These are phyloP conservation scores for Leccinum imitatum DNA, from an alignment of 768 basidiomycete species.

Conservation along the genomic window DNA sequence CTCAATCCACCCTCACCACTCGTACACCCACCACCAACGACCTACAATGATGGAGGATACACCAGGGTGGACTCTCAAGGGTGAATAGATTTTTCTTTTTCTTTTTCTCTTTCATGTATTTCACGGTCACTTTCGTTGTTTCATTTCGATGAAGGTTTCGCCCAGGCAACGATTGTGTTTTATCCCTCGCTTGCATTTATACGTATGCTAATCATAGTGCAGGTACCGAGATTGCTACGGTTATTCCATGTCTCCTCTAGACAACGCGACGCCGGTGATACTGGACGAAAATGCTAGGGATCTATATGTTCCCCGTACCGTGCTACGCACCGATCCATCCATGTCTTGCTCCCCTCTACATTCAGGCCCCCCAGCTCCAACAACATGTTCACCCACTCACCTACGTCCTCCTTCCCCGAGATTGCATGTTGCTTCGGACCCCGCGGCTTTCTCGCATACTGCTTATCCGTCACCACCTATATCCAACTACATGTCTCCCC, in stretches of 20 bases:
- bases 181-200: constrained; percentile 11
- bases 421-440: constrained; percentile 25
- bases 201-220: constrained; percentile 17
- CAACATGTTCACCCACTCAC: constrained; percentile 24
- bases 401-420: constrained; percentile 31
- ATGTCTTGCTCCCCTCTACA: constrained; percentile 12
- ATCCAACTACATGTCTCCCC: constrained; percentile 23
- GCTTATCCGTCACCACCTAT: constrained; percentile 28
- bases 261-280: constrained; percentile 36
- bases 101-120: too few relatives aligned
- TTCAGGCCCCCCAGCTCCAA: constrained; percentile 2
- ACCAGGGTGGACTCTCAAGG: constrained; percentile 28
- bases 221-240: constrained; percentile 30
- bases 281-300: constrained; percentile 16
- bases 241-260: constrained; percentile 29
- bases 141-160: constrained; percentile 10
- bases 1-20: constrained; percentile 34
- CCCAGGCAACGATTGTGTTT: neutral
- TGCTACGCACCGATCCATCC: constrained; percentile 19
- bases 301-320: constrained; percentile 21
- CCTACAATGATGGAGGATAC: constrained; percentile 22
- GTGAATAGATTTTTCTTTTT: constrained; percentile 19
- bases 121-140: neutral
- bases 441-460: constrained; percentile 20
- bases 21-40: constrained; percentile 21